Conservation (phyloP, 148 eudicot species). For the Camellia japonica region DNA sequence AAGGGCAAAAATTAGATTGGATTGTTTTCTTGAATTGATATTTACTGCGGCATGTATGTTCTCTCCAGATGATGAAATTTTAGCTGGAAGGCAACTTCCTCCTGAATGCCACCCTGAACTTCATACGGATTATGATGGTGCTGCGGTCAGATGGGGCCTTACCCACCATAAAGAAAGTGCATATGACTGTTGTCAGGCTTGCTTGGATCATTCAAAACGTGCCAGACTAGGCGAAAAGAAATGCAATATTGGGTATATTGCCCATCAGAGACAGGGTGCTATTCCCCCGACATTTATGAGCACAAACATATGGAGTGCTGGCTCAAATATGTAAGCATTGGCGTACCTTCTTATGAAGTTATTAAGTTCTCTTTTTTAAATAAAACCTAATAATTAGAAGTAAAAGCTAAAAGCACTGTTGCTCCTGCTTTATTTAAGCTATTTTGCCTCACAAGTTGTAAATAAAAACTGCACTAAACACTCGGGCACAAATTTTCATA, state of each 20-base stretch:
- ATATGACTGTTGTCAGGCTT: constrained; percentile 89
- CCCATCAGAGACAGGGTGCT: constrained; percentile 84
- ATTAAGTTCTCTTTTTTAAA: too few relatives aligned
- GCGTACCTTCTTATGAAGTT: background rate
- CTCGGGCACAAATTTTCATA: too few relatives aligned
- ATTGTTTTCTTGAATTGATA: background rate
- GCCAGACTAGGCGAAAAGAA: constrained; percentile 68
- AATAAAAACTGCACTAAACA: too few relatives aligned
- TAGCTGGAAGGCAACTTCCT: constrained; percentile 79
- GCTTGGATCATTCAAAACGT: constrained; percentile 74
- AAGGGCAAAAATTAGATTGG: background rate
- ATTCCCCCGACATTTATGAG: constrained; percentile 85
- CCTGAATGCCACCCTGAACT: constrained; percentile 71
- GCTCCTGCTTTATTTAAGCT: too few relatives aligned
- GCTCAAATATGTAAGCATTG: constrained; percentile 81
- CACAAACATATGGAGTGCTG: constrained; percentile 90
- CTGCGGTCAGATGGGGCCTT: constrained; percentile 92
- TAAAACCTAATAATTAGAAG: too few relatives aligned
- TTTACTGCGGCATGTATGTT: background rate
- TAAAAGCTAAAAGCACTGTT: too few relatives aligned
- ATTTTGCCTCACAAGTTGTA: too few relatives aligned
- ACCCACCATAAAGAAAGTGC: constrained; percentile 93
- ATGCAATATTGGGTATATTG: constrained; percentile 98
- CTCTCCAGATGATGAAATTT: constrained; percentile 54
- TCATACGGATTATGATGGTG: constrained; percentile 85